Base-by-base conservation (phyloP, 305 asterid species). In the Vinca major region DNA sequence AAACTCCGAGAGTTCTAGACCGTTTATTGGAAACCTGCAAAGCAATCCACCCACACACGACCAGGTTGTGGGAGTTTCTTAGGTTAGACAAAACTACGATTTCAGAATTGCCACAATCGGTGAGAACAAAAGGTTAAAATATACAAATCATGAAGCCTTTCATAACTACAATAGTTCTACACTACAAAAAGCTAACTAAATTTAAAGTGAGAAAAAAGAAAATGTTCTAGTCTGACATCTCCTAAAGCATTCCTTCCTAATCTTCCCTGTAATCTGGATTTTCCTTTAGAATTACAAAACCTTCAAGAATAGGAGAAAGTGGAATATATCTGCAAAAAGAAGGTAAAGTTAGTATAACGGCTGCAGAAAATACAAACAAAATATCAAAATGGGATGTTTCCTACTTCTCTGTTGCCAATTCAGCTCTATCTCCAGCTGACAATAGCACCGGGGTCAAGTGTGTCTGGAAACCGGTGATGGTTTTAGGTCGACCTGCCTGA, bases 391-490 rank as follows among this genome's bases (percentile, higher is more conserved):
- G 13, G 4, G 41, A 7, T 39, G 51, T 13, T 20, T 53, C 79
- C 82, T 82, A 93, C 99, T 88, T 89, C 73, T 91, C 97, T 0
- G 99, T 89, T 54, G 99, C 99, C 6, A 93, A 96, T 82, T 93
- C 97, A 4, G 99, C 99, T 74, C 97, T 84, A 75, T 93, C 99
- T 21, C 97, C 99, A 12, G 96, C 97, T 44, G 97, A 80, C 47
- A 93, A 82, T 61, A 93, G 96, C 61, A 93, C 97, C 0, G 99
- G 99, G 43, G 99, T 93, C 3, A 94, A 82, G 79, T 91, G 96
- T n/a, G 96, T 93, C 78, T 87, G 97, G 86, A 91, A 91, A 4
- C 96, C 97, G 1, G 99, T 93, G 5, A 93, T 93, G 68, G 99
- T 93, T 86, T 89, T 91, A 62, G 97, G 97, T 20, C 97, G 95